These are phyloP conservation scores for Jatropha podagrica DNA, from an alignment of 441 rosid genomes.

Conservation along the genomic window DNA sequence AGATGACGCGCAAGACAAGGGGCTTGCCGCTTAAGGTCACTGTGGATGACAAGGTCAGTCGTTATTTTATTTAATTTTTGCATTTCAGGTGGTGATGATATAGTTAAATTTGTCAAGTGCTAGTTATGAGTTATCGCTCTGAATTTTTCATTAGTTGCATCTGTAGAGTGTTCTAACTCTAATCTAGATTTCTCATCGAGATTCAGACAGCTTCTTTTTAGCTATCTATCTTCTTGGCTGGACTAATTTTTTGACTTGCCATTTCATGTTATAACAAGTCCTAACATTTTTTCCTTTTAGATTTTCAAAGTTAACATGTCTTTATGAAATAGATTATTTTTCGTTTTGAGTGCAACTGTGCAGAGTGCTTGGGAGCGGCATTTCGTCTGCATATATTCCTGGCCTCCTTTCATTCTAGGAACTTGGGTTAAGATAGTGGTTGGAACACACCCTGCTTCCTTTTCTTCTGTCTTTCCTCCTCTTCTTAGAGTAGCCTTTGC, in stretches of 20 bases:
- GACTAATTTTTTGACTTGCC: background rate
- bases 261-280: background rate
- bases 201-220: background rate
- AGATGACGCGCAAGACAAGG: slow-evolving; percentile 68
- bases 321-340: background rate
- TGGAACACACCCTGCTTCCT: background rate
- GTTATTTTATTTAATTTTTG: slow-evolving; percentile 15
- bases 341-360: background rate
- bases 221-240: background rate
- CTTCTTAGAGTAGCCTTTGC: background rate
- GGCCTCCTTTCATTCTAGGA: background rate
- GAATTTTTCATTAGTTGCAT: background rate
- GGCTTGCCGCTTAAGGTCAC: slow-evolving; percentile 75
- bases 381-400: background rate
- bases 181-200: background rate
- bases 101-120: background rate
- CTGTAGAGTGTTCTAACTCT: background rate
- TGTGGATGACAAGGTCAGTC: slow-evolving; percentile 80
- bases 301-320: background rate
- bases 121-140: background rate
- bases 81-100: slow-evolving; percentile 9
- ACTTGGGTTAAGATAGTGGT: background rate
- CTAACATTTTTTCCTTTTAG: background rate
- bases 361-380: background rate
- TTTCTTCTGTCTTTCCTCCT: background rate